A percentile compares a stretch with the other conserved stretches of the same genome.
Evolutionary conservation across 1,139 yeast genomes (phyloP).

Genomic region (Yamadazyma diddensiae): DNA sequence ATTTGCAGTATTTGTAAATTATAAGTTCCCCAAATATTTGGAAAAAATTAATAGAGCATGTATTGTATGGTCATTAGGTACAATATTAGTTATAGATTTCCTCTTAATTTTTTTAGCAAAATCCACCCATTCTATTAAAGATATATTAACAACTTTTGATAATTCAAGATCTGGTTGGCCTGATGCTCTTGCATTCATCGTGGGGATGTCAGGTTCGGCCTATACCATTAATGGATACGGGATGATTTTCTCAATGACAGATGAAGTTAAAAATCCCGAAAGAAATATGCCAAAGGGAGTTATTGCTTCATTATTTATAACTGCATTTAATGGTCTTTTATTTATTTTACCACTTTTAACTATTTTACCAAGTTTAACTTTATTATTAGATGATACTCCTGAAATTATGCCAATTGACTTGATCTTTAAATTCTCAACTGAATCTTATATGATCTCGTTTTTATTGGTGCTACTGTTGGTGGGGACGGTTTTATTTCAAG

Average conservation of each 20-base stretch:
- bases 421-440: slow-evolving; percentile 68
- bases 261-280: slow-evolving; percentile 77
- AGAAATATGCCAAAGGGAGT: slow-evolving; percentile 77
- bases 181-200: slow-evolving; percentile 58
- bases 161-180: slow-evolving; percentile 75
- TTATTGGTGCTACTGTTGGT: slow-evolving; percentile 63
- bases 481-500: slow-evolving; percentile 73
- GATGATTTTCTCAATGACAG: slow-evolving; percentile 76
- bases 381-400: slow-evolving; percentile 56
- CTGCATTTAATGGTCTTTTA: slow-evolving; percentile 65
- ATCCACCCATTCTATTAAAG: slow-evolving; percentile 55
- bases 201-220: slow-evolving; percentile 76
- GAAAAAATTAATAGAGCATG: slow-evolving; percentile 65
- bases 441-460: slow-evolving; percentile 64
- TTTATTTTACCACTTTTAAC: slow-evolving; percentile 70
- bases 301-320: slow-evolving; percentile 59
- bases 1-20: slow-evolving; percentile 59
- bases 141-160: slow-evolving; percentile 67
- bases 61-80: slow-evolving; percentile 70
- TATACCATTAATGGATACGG: slow-evolving; percentile 83
- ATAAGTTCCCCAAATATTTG: slow-evolving; percentile 54
- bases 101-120: slow-evolving; percentile 59
- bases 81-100: slow-evolving; percentile 67
- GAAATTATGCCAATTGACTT: slow-evolving; percentile 64
- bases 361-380: slow-evolving; percentile 62